Conservation (phyloP, 176 grass and related monocot genomes). For the Aegilops speltoides region DNA sequence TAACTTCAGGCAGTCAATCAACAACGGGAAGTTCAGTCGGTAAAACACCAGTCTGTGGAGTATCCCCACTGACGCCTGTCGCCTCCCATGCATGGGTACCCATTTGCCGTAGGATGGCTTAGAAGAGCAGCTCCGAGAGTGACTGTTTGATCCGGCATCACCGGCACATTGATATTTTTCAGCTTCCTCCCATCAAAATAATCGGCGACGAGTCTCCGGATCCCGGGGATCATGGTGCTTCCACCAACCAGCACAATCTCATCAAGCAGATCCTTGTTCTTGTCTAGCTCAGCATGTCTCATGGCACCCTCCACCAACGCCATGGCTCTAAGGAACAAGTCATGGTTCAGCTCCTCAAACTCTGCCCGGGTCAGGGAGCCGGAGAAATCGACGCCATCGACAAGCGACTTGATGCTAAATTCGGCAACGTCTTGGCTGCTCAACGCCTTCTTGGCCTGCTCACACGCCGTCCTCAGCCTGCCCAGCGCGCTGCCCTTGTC, state of each 20-base stretch:
- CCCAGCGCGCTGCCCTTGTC: neutral
- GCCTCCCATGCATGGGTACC: neutral
- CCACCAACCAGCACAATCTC: slow-evolving; percentile 27
- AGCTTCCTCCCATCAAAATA: slow-evolving; percentile 12
- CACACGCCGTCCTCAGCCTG: neutral
- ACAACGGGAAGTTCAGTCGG: neutral
- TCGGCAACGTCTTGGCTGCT: neutral
- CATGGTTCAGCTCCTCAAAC: slow-evolving; percentile 26
- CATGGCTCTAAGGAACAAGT: slow-evolving; percentile 9
- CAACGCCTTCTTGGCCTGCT: slow-evolving; percentile 30
- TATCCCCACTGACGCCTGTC: neutral
- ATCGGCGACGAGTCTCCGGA: neutral
- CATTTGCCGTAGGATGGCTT: neutral
- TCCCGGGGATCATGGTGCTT: slow-evolving; percentile 17
- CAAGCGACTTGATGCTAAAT: neutral
- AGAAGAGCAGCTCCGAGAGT: neutral
- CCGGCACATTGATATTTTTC: neutral
- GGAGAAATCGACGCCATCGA: neutral
- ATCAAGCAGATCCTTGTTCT: neutral
- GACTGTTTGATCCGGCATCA: neutral
- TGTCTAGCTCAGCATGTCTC: neutral
- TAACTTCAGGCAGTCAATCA: no score
- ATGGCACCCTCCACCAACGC: neutral
- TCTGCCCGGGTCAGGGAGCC: neutral
- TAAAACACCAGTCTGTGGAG: neutral